phyloP scores from a whole-genome alignment of 768 basidiomycete species.

The Vararia minispora region DNA sequence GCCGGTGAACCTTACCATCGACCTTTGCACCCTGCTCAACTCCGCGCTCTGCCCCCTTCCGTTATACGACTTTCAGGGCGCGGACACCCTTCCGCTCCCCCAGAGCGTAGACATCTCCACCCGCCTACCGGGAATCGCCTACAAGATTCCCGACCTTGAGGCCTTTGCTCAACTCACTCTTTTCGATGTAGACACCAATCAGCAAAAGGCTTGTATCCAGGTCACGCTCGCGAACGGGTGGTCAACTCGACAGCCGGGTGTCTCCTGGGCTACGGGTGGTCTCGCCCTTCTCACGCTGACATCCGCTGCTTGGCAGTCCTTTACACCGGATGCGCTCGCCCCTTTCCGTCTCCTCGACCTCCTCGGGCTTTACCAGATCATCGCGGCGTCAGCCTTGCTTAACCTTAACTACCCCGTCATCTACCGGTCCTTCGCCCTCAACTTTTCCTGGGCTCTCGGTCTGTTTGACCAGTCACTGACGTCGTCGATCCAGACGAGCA shows the following conservation, averaged over 20 bases:
- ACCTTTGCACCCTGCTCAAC: constrained; percentile 69
- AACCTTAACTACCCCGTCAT: constrained; percentile 80
- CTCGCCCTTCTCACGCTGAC: constrained; percentile 49
- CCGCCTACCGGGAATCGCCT: constrained; percentile 71
- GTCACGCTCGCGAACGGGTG: constrained; percentile 88
- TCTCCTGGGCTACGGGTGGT: constrained; percentile 68
- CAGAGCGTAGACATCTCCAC: constrained; percentile 41
- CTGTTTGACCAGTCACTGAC: constrained; percentile 44
- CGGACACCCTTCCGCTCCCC: constrained; percentile 57
- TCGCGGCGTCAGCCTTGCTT: constrained; percentile 69
- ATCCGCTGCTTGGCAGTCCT: constrained; percentile 45
- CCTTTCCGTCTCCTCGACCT: constrained; percentile 77
- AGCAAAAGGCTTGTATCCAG: constrained; percentile 82
- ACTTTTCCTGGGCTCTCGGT: constrained; percentile 86
- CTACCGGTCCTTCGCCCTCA: constrained; percentile 72
- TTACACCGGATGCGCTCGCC: constrained; percentile 42
- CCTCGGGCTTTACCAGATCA: constrained; percentile 74
- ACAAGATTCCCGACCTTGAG: constrained; percentile 82
- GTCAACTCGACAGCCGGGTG: constrained; percentile 64
- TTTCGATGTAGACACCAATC: constrained; percentile 53
- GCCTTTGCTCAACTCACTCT: constrained; percentile 77
- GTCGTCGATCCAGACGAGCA: constrained; percentile 60
- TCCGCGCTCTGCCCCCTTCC: constrained; percentile 79
- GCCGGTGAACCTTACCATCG: constrained; percentile 73
- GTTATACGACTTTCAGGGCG: constrained; percentile 81